These are phyloP conservation scores for Panicum miliaceum DNA, from an alignment of 176 grass and related monocot genomes.

Conservation along the genomic window DNA sequence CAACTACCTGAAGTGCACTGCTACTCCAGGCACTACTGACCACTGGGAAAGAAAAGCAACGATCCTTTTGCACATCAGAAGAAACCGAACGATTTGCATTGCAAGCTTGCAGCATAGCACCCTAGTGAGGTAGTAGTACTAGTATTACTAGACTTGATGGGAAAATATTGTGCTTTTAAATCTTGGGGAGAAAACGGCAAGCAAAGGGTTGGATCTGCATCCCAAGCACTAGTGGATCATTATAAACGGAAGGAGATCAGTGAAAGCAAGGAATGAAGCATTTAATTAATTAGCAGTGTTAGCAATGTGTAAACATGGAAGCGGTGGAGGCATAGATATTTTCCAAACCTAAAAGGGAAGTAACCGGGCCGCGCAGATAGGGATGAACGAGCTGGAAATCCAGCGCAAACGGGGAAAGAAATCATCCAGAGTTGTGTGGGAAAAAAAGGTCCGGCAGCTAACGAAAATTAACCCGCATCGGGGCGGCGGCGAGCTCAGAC, in stretches of 20 bases:
- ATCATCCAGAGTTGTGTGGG: background rate
- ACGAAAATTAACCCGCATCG: background rate
- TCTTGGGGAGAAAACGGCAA: background rate
- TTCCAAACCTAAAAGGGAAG: background rate
- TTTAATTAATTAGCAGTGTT: background rate
- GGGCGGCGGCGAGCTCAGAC: background rate
- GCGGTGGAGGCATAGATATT: background rate
- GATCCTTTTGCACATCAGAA: background rate
- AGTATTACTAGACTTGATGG: background rate
- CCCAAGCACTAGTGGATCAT: background rate
- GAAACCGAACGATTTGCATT: background rate
- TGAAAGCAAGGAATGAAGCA: background rate
- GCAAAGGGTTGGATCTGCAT: background rate
- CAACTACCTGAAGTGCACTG: background rate
- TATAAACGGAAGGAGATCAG: slow-evolving; percentile 30
- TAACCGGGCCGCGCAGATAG: background rate
- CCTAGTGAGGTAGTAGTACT: background rate
- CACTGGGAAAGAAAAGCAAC: background rate
- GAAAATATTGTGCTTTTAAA: background rate
- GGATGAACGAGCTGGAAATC: slow-evolving; percentile 33
- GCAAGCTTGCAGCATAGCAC: too few species aligned
- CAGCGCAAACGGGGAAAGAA: slow-evolving; percentile 1
- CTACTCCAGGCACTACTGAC: background rate
- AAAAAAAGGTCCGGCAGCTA: background rate
- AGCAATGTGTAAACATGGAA: background rate